These are phyloP conservation scores for Erysimum cheiri DNA, from an alignment of 441 rosid species.

Conservation along the genomic window DNA sequence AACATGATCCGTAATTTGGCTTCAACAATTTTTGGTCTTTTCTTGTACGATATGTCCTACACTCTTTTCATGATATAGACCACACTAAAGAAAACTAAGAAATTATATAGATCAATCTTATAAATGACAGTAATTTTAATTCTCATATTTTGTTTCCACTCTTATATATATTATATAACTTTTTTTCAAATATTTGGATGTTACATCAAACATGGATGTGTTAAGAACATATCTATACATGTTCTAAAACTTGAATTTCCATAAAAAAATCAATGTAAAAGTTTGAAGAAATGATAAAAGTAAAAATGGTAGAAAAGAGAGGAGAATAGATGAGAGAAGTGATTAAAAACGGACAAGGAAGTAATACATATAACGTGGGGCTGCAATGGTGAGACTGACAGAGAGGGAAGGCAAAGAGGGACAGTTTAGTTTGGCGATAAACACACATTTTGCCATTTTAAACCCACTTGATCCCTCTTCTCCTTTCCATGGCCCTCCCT, in stretches of 20 bases:
- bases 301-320: not conserved
- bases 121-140: not conserved
- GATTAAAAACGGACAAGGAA: constrained; percentile 36
- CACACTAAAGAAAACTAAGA: not conserved
- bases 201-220: constrained; percentile 4
- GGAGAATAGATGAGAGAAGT: constrained; percentile 15
- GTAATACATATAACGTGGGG: constrained; percentile 46
- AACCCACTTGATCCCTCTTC: constrained; percentile 48
- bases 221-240: not conserved
- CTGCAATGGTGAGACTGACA: constrained; percentile 46
- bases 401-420: constrained; percentile 45
- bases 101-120: not conserved
- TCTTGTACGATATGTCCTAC: constrained; percentile 34
- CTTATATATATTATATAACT: not conserved
- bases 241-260: constrained; percentile 1
- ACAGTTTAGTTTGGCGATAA: constrained; percentile 44
- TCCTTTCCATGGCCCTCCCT: constrained; percentile 37
- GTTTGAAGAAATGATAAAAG: not conserved
- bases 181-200: not conserved
- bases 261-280: not conserved
- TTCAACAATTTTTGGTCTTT: constrained; percentile 31
- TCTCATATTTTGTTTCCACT: not conserved
- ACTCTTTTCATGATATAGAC: constrained; percentile 34
- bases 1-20: constrained; percentile 30
- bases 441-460: constrained; percentile 44